Percentiles rank a stretch among this genome's conserved stretches.
phyloP scores from a whole-genome alignment of 306 rosid genomes.

The Psophocarpus tetragonolobus region DNA sequence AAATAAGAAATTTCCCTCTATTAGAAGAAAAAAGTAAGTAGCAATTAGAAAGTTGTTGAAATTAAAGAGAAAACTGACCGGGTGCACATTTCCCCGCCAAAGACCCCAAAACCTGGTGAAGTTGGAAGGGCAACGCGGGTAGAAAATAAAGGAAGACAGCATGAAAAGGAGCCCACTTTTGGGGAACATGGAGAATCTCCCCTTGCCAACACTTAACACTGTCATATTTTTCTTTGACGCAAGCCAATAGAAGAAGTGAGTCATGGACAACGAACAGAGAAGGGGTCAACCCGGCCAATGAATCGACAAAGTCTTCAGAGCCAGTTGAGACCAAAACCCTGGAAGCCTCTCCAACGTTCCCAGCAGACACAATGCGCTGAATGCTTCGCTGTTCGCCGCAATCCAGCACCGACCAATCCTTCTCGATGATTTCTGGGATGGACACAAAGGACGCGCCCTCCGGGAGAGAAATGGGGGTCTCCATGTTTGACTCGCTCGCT shows the following conservation, averaged over 20 bases:
- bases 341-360: constrained; percentile 60
- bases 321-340: constrained; percentile 72
- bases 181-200: constrained; percentile 68
- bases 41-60: not conserved
- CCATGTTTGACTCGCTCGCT: constrained; percentile 35
- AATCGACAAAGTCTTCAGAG: constrained; percentile 77
- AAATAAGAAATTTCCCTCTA: not conserved
- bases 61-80: constrained; percentile 43
- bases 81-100: constrained; percentile 57
- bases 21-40: not conserved
- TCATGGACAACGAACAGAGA: constrained; percentile 69
- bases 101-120: constrained; percentile 56
- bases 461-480: constrained; percentile 48
- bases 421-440: constrained; percentile 63
- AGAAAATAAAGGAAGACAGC: constrained; percentile 81
- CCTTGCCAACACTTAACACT: constrained; percentile 95
- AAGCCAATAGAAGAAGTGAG: constrained; percentile 69
- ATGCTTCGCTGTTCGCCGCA: constrained; percentile 41
- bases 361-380: constrained; percentile 60
- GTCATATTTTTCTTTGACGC: constrained; percentile 74
- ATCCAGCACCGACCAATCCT: constrained; percentile 86
- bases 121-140: constrained; percentile 72
- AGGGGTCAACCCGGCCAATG: constrained; percentile 48
- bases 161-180: constrained; percentile 76
- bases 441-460: constrained; percentile 58